These are phyloP conservation scores for Termitomyces sp. DNA, from an alignment of 768 basidiomycete species.

Conservation along the genomic window DNA sequence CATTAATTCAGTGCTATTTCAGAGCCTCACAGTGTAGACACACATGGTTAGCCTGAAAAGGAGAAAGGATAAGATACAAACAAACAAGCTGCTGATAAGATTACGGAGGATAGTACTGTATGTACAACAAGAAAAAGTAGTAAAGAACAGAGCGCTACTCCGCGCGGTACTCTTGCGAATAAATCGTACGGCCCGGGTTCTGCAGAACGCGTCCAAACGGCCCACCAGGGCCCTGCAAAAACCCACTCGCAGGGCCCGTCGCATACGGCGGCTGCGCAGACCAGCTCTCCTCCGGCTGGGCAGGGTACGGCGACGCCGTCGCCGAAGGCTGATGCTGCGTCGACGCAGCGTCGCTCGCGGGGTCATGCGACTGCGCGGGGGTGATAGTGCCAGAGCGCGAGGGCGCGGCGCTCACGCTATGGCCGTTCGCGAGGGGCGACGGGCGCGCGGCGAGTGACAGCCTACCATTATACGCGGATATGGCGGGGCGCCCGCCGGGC, in stretches of 20 bases:
- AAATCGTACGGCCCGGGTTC: constrained; percentile 60
- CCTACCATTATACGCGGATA: constrained; percentile 10
- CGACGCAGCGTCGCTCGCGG: constrained; percentile 8
- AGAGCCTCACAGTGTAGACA: no score
- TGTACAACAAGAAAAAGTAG: not conserved
- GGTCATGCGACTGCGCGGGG: constrained; percentile 18
- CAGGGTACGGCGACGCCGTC: constrained; percentile 12
- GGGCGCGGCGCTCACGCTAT: constrained; percentile 8
- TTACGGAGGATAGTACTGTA: constrained; percentile 7
- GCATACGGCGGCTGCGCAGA: constrained; percentile 29
- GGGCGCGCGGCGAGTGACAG: constrained; percentile 17
- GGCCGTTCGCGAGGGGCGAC: constrained; percentile 19
- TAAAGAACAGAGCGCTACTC: constrained; percentile 7
- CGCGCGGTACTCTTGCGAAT: constrained; percentile 35
- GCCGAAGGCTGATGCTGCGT: constrained; percentile 13
- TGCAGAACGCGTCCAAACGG: constrained; percentile 35
- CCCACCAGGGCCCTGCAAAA: constrained; percentile 36
- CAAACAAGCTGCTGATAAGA: constrained; percentile 12
- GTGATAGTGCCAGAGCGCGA: constrained; percentile 18
- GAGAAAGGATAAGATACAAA: constrained; percentile 11
- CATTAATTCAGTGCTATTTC: no score
- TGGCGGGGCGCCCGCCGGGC: constrained; percentile 10
- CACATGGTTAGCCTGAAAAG: constrained; percentile 2
- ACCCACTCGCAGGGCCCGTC: constrained; percentile 42
- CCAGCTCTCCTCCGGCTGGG: constrained; percentile 18